Evolutionary conservation across 1,284 basidiomycete species (phyloP).

Genomic region (Wolfiporia cocos): DNA sequence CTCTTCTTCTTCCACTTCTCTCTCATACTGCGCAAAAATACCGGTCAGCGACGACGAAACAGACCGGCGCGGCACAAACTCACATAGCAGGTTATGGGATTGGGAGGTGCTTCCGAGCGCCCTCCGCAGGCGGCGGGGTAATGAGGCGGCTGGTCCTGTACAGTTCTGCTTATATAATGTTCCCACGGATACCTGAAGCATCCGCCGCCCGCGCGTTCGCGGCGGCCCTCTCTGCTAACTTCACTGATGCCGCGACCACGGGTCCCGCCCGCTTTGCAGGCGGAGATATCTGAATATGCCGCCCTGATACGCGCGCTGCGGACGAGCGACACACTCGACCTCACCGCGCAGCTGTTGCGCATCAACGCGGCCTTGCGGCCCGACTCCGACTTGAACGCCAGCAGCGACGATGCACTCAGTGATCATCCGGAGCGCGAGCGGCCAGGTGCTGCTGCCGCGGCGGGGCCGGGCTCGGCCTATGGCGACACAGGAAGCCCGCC

Average conservation of each 20-base stretch:
- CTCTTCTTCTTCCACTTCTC: slow-evolving; percentile 92
- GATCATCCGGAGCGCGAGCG: neutral
- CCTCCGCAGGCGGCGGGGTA: slow-evolving; percentile 14
- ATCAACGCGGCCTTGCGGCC: neutral
- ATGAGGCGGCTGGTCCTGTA: slow-evolving; percentile 36
- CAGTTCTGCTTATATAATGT: slow-evolving; percentile 35
- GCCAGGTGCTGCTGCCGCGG: slow-evolving; percentile 3
- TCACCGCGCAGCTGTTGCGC: slow-evolving; percentile 39
- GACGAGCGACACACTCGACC: slow-evolving; percentile 46
- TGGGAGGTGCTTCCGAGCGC: slow-evolving; percentile 15
- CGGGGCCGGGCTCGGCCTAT: no score
- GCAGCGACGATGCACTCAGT: slow-evolving; percentile 5
- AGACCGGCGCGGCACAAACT: slow-evolving; percentile 9
- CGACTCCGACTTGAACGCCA: neutral
- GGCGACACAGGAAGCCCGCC: no score
- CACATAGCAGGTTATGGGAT: slow-evolving; percentile 29
- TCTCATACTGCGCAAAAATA: slow-evolving; percentile 54
- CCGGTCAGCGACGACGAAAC: slow-evolving; percentile 6
- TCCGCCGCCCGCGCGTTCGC: neutral
- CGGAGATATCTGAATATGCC: slow-evolving; percentile 57
- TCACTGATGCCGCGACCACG: slow-evolving; percentile 2
- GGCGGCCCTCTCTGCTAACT: neutral
- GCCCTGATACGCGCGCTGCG: slow-evolving; percentile 54
- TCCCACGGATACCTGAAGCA: slow-evolving; percentile 1
- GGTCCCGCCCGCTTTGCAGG: slow-evolving; percentile 45